phyloP scores from a whole-genome alignment of 305 asterid species.

The Euphrasia arctica region DNA sequence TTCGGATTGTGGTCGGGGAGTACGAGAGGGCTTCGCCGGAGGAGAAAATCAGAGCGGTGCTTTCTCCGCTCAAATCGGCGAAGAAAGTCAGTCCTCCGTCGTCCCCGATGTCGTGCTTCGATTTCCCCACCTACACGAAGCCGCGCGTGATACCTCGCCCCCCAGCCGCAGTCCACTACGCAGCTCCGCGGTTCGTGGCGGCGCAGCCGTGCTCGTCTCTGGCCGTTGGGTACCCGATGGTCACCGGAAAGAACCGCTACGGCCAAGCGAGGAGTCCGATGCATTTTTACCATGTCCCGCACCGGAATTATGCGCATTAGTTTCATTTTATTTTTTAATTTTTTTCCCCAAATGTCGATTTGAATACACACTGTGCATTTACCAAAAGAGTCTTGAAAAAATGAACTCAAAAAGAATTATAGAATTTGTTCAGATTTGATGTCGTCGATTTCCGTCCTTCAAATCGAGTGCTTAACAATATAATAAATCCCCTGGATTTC shows the following conservation, averaged over 20 bases:
- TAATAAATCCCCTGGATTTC: no score
- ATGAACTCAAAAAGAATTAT: no score
- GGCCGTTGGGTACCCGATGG: conserved; percentile 30
- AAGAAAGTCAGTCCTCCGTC: conserved; percentile 68
- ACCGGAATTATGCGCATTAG: conserved; percentile 32
- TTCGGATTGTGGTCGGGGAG: conserved; percentile 51
- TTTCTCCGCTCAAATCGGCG: conserved; percentile 37
- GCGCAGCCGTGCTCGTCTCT: conserved; percentile 17
- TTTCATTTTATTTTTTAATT: conserved; percentile 11
- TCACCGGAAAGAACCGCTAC: conserved; percentile 27
- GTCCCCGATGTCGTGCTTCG: conserved; percentile 60
- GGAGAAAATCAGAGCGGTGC: conserved; percentile 65
- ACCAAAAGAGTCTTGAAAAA: conserved; percentile 10
- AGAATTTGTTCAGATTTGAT: no score
- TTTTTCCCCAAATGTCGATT: not conserved
- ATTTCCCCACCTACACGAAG: conserved; percentile 37
- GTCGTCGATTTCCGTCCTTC: no score
- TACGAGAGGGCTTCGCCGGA: conserved; percentile 57
- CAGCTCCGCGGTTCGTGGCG: conserved; percentile 2
- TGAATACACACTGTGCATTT: conserved; percentile 19
- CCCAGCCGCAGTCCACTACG: conserved; percentile 12
- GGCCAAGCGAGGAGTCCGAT: conserved; percentile 28
- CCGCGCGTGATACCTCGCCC: conserved; percentile 24
- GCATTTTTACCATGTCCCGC: conserved; percentile 29
- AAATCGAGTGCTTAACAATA: no score